Percentiles rank a stretch among this genome's conserved stretches.
phyloP scores from a whole-genome alignment of 2,329 filamentous ascomycete genomes.

The Pseudopithomyces maydicus region DNA sequence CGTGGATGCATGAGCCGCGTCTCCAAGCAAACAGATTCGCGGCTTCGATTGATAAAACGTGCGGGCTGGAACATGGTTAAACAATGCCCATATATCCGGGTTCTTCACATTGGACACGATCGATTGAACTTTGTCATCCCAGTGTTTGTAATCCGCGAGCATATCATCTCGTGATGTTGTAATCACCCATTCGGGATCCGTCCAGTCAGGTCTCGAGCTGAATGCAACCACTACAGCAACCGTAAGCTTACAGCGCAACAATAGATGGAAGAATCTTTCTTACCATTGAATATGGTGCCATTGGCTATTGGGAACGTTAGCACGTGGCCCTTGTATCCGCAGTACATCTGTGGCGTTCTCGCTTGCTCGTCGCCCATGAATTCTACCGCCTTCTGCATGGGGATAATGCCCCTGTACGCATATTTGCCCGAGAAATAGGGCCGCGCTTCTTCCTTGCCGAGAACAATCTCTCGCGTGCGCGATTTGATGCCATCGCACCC shows the following conservation, averaged over 20 bases:
- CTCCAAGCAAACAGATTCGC: constrained; percentile 55
- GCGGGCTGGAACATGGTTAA: constrained; percentile 52
- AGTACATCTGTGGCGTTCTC: constrained; percentile 59
- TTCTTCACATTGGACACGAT: constrained; percentile 49
- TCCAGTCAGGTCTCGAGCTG: constrained; percentile 26
- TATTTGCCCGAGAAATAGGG: constrained; percentile 63
- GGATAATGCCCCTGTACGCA: constrained; percentile 66
- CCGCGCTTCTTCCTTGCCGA: constrained; percentile 52
- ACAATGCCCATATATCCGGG: constrained; percentile 55
- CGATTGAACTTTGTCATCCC: constrained; percentile 21
- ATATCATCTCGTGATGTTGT: constrained; percentile 31
- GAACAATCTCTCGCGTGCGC: constrained; percentile 56
- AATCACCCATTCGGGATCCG: constrained; percentile 30
- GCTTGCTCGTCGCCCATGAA: constrained; percentile 57
- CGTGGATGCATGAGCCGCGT: constrained; percentile 62
- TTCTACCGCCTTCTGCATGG: constrained; percentile 59
- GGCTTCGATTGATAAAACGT: constrained; percentile 44
- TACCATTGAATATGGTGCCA: constrained; percentile 60
- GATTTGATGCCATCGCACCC: constrained; percentile 71
- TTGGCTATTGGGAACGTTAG: constrained; percentile 66
- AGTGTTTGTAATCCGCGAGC: constrained; percentile 31
- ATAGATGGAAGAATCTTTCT: neutral
- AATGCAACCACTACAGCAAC: constrained; percentile 31
- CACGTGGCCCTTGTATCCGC: constrained; percentile 62
- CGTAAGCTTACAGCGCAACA: neutral